Base-by-base conservation (phyloP, 2,329 filamentous ascomycete species). In the Phyllosticta citrichinensis region DNA sequence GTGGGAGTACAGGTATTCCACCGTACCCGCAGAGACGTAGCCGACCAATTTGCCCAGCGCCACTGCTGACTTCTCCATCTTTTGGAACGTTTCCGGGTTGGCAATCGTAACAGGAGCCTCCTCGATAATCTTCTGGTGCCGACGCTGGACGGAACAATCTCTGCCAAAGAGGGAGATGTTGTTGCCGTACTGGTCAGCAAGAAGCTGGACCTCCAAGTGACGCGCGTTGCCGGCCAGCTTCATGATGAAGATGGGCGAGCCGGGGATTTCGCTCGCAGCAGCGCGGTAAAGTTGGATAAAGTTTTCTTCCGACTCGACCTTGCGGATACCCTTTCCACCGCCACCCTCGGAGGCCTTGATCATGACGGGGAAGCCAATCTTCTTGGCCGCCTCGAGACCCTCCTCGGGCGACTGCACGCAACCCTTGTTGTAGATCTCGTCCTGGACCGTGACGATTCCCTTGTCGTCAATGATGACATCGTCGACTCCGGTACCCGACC, bases 241-340 rank as follows among this genome's bases (percentile, higher is more conserved):
- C 94, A 99, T 99, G 79, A 99, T 96, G 83, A 99, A 99, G 77
- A 99, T 99, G 67, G 95, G 94, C 30, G 94, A 99, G 55, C 95
- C 95, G 11, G 94, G 95, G 67, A 99, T 97, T 76, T 99, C 95
- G 75, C 88, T 96, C 5, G 94, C 92, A 22, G 95, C 94, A 54
- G 93, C 94, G 76, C 95, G 94, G 83, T 97, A 99, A 54, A 97
- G 81, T 67, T 82, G 81, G 72, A 88, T 82, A 70, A 99, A 99
- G 65, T 88, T 86, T 52, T 93, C 87, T 74, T 96, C 92, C 64
- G 81, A 81, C 64, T 90, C 81, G 67, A 94, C 94, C 79, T 97
- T 97, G 74, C 95, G 91, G 73, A 99, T 99, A 83, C 94, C 94
- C 81, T 99, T 99, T 74, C 94, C 94, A 79, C 94, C 94, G 79